Evolutionary conservation across 164 flowering plant genomes (phyloP).

Genomic region (Tetrastigma voinierianum): DNA sequence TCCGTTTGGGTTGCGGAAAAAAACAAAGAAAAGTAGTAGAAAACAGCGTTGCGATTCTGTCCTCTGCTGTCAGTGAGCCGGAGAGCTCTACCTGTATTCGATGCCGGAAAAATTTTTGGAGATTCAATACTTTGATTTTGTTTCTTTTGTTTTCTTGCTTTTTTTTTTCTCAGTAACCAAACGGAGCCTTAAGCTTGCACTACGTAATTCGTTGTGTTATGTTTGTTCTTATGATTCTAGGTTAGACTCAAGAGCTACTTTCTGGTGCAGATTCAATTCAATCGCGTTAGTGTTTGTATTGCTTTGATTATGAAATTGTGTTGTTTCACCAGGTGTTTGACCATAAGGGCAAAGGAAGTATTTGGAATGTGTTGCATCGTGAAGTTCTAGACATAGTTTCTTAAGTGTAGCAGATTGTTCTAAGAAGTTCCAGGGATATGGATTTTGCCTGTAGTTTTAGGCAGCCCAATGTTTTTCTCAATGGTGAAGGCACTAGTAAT

Average conservation of each 20-base stretch:
- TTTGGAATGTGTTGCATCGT: background rate
- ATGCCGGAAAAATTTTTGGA: no score
- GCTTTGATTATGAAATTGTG: background rate
- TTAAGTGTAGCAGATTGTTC: background rate
- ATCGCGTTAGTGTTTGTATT: background rate
- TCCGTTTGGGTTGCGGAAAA: background rate
- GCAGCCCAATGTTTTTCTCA: conserved; percentile 34
- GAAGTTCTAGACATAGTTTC: background rate
- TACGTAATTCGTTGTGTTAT: no score
- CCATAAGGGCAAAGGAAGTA: conserved; percentile 6
- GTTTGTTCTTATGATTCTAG: background rate
- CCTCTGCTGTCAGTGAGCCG: no score
- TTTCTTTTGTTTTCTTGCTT: no score
- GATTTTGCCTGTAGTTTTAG: conserved; percentile 46
- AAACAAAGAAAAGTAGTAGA: no score
- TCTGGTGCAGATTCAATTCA: background rate
- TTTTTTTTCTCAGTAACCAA: no score
- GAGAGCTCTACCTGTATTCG: no score
- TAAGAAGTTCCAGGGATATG: conserved; percentile 32
- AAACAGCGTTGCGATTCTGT: no score
- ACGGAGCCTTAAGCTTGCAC: no score
- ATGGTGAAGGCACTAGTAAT: conserved; percentile 29
- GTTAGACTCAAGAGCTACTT: background rate
- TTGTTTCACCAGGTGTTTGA: conserved; percentile 21
- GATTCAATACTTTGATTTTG: no score